Percentiles rank a stretch among this genome's conserved stretches.
Evolutionary conservation across 768 basidiomycete genomes (phyloP).

Genomic region (Suillus subluteus): DNA sequence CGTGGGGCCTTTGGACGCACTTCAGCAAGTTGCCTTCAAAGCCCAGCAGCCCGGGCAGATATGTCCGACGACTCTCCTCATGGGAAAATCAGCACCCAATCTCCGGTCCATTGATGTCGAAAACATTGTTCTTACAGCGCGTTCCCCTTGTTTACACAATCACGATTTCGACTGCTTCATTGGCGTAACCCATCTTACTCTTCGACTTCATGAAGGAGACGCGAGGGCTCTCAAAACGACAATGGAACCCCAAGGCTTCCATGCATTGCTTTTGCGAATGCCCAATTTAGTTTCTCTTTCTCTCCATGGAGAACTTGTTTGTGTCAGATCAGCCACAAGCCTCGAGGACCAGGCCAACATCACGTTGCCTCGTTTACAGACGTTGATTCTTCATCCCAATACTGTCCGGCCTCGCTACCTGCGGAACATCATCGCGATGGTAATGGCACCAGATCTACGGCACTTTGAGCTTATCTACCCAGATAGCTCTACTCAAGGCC

Average conservation of each 20-base stretch:
- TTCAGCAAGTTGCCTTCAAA: slow-evolving; percentile 34
- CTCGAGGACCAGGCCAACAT: slow-evolving; percentile 14
- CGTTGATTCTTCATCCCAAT: slow-evolving; percentile 32
- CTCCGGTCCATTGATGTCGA: slow-evolving; percentile 34
- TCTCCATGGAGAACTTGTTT: slow-evolving; percentile 32
- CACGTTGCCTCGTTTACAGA: slow-evolving; percentile 31
- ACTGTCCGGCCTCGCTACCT: slow-evolving; percentile 36
- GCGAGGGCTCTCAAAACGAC: slow-evolving; percentile 30
- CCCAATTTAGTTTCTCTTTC: slow-evolving; percentile 29
- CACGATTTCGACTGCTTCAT: slow-evolving; percentile 22
- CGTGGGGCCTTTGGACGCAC: slow-evolving; percentile 19
- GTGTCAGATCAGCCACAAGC: slow-evolving; percentile 25
- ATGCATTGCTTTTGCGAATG: slow-evolving; percentile 26
- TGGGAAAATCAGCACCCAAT: slow-evolving; percentile 16
- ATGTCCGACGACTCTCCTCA: slow-evolving; percentile 30
- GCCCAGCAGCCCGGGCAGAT: slow-evolving; percentile 35
- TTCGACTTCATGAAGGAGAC: slow-evolving; percentile 33
- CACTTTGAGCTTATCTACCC: slow-evolving; percentile 38
- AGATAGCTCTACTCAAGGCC: slow-evolving; percentile 32
- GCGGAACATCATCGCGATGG: slow-evolving; percentile 32
- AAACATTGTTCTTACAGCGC: slow-evolving; percentile 30
- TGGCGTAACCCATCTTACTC: slow-evolving; percentile 28
- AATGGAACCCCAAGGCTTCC: slow-evolving; percentile 32
- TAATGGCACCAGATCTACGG: slow-evolving; percentile 31
- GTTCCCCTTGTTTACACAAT: slow-evolving; percentile 20